Base-by-base conservation (phyloP, 1,139 yeast genomes). In the Saccharomyces hybrid region DNA sequence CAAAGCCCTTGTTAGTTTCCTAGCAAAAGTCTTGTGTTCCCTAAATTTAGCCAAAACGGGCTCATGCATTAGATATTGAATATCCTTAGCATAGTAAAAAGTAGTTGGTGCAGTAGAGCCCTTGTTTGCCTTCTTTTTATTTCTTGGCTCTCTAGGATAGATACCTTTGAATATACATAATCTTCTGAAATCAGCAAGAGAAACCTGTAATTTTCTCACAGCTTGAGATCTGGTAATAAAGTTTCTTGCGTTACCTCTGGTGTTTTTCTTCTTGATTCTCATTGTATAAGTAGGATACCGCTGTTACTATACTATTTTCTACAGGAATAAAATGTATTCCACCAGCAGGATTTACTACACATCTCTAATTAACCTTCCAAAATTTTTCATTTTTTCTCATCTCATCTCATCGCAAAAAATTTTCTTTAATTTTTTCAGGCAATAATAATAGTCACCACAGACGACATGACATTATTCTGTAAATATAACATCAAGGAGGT, bases 161-260 rank as follows among this genome's bases (percentile, higher is more conserved):
- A 86, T 86, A 50, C 99, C 99, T 72, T 93, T 93, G 80, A 93
- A 89, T 70, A 93, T 93, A 79, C 99, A 93, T 67, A 93, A 80
- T 69, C 98, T 82, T 75, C 99, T 87, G 81, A 93, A 93, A 74
- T 93, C 99, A n/a, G 98, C 97, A 57, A 95, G 78, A 2, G 98
- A 87, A 50, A 95, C 87, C 73, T 93, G 99, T 60, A 93, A 78
- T 71, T 86, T 89, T 73, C 87, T 86, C 56, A 93, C 88, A 4
- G 99, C 99, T 73, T 89, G 97, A 1, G 97, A 86, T 74, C 99
- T 82, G 56, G 98, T 91, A 69, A 93, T 81, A 75, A 85, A 93
- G 75, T 89, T 88, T 75, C 85, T 87, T 59, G 97, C 97, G 64
- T 89, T 91, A 72, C 99, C 98, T 56, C 86, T 74, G 57, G 87